Percentiles rank a stretch among this genome's conserved stretches.
Evolutionary conservation across 257 asterid genomes (phyloP).

Genomic region (Solanum ossicruentum): DNA sequence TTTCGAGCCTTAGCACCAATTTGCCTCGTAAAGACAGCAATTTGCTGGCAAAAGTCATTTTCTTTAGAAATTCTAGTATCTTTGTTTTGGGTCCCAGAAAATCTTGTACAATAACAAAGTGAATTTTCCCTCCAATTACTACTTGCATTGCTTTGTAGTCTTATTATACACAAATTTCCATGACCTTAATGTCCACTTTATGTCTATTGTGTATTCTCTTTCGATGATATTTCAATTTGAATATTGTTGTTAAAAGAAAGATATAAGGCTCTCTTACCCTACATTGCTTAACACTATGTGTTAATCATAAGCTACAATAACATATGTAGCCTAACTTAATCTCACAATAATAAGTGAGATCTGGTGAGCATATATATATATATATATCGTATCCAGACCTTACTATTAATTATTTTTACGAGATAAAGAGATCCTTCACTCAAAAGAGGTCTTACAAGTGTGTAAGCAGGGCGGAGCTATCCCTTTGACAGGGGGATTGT

Average conservation of each 20-base stretch:
- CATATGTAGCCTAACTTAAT: not conserved
- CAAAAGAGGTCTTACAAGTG: not conserved
- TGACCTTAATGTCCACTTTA: not conserved
- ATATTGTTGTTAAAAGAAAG: not conserved
- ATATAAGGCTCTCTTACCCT: not conserved
- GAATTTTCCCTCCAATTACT: not conserved
- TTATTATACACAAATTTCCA: not conserved
- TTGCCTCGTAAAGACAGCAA: not conserved
- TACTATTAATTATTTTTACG: rapidly evolving
- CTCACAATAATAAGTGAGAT: rapidly evolving
- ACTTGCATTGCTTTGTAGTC: not conserved
- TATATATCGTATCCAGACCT: no score
- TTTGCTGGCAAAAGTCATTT: constrained; percentile 4
- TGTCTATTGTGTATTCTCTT: not conserved
- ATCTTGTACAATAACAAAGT: not conserved
- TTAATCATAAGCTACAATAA: not conserved
- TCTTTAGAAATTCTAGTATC: not conserved
- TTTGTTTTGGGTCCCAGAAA: constrained; percentile 2
- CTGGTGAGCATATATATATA: no score
- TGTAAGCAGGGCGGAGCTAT: not conserved
- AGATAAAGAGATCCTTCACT: not conserved
- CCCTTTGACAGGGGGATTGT: no score
- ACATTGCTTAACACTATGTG: not conserved
- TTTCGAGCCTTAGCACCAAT: not conserved
- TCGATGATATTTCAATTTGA: not conserved